Percentiles rank a stretch among this genome's conserved stretches.
phyloP scores from a whole-genome alignment of 148 eudicot genomes.

The Amaranthus palmeri region DNA sequence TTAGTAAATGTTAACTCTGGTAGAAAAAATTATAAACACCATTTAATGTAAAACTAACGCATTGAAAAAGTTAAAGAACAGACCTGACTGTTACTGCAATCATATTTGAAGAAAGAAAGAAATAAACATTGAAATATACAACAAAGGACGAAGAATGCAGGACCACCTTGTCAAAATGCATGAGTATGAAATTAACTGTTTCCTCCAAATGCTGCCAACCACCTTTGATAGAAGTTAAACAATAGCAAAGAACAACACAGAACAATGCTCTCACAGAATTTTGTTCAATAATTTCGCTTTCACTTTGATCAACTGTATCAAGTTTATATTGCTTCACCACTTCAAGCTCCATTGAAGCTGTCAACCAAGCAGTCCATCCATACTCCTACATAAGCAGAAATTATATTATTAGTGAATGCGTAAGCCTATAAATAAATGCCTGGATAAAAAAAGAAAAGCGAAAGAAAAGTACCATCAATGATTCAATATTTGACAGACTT shows the following conservation, averaged over 20 bases:
- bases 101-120: neutral
- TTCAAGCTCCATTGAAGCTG: conserved; percentile 64
- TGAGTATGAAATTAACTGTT: conserved; percentile 79
- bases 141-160: conserved; percentile 2
- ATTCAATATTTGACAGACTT: conserved; percentile 87
- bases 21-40: neutral
- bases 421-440: neutral
- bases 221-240: conserved; percentile 68
- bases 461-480: conserved; percentile 62
- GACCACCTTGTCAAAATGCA: conserved; percentile 69
- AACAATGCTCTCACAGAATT: conserved; percentile 57
- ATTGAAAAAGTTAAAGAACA: neutral
- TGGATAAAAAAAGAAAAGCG: conserved; percentile 3
- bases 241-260: conserved; percentile 73
- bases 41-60: neutral
- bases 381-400: conserved; percentile 48
- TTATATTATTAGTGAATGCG: conserved; percentile 11
- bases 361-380: conserved; percentile 96
- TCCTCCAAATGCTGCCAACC: conserved; percentile 97
- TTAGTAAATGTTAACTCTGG: neutral
- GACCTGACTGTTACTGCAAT: neutral
- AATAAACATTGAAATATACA: neutral
- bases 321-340: conserved; percentile 64
- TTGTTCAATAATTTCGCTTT: conserved; percentile 56
- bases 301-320: conserved; percentile 33